A percentile compares a stretch with the other conserved stretches of the same genome.
These are phyloP conservation scores for Phaffia rhodozyma DNA, from an alignment of 1,284 basidiomycete genomes.

Conservation along the genomic window DNA sequence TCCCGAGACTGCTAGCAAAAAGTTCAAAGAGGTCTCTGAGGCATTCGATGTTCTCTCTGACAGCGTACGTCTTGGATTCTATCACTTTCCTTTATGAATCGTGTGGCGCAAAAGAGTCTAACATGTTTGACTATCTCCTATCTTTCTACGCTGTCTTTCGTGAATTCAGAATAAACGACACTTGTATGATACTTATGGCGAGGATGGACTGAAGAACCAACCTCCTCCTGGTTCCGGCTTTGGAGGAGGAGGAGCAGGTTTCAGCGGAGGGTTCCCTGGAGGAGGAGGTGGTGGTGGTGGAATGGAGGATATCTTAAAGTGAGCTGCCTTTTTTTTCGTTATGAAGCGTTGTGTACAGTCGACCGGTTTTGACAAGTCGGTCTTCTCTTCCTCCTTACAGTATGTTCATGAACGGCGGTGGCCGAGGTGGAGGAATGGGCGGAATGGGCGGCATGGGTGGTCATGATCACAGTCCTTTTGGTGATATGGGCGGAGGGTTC, in stretches of 20 bases:
- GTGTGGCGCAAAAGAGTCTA: not conserved
- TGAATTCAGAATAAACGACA: conserved; percentile 62
- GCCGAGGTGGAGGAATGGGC: conserved; percentile 29
- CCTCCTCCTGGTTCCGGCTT: conserved; percentile 37
- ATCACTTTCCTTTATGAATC: not conserved
- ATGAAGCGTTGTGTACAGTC: conserved; percentile 22
- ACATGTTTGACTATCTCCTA: conserved; percentile 11
- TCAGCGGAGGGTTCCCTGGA: conserved; percentile 42
- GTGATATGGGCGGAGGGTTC: conserved; percentile 36
- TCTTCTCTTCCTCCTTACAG: conserved; percentile 11
- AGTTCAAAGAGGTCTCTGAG: conserved; percentile 93
- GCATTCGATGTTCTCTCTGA: conserved; percentile 94
- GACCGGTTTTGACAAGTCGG: conserved; percentile 25
- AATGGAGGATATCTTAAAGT: conserved; percentile 28
- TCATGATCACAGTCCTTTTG: conserved; percentile 28
- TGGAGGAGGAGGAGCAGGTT: conserved; percentile 38
- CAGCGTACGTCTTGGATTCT: conserved; percentile 31
- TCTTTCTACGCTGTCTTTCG: conserved; percentile 5
- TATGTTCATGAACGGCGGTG: conserved; percentile 22
- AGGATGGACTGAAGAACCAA: conserved; percentile 75
- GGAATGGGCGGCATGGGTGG: conserved; percentile 33
- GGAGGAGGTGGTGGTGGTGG: conserved; percentile 31
- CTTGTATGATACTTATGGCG: conserved; percentile 89
- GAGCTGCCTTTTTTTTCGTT: conserved; percentile 25
- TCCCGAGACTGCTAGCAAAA: conserved; percentile 69